Evolutionary conservation across 2,329 filamentous ascomycete genomes (phyloP), one percentile per base, ranked within the genome.

Genomic region (Clonostachys solani): DNA sequence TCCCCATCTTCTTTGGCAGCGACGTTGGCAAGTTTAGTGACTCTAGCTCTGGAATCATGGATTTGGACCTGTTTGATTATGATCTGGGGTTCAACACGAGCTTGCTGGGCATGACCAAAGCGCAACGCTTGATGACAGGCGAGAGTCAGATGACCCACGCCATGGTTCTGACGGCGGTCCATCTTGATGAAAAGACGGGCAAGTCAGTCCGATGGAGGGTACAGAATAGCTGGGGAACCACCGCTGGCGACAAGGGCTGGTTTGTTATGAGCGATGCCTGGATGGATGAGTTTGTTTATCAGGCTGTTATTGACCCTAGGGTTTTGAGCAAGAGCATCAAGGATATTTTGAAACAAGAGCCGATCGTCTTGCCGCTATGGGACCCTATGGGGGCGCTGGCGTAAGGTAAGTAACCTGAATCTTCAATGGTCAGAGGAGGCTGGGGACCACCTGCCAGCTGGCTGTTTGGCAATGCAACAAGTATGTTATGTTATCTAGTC

Each of bases 141-240:
- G 90, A 95, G 68, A 86, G 80, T 46, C 77, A 81, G 44, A 95
- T 96, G 90, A 95, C 90, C 1, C 91, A 95, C 59, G 91, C 91
- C 5, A 95, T 95, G 91, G 89, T 95, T 1, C 67, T 96, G 51
- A 95, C 89, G 3, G 91, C 82, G 1, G 91, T 95, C 42, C 90
- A 96, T 60, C 64, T 95, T 4, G 84, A 87, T 50, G 72, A 77
- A 29, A 68, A 80, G 49, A 67, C 63, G 2, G 83, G 81, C 2
- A 78, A 81, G 64, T 75, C 82, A 3, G 79, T 90, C 2, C 73
- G 90, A 41, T 96, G 91, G 91, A 74, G 89, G 46, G 89, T 95
- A 7, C 86, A 95, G 75, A 95, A 95, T 62, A 87, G 81, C 47
- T 95, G 90, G 90, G 88, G 87, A 12, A 75, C 81, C 38, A 69